Conservation (phyloP, 2,329 filamentous ascomycete species). For the Nothopassalora personata region DNA sequence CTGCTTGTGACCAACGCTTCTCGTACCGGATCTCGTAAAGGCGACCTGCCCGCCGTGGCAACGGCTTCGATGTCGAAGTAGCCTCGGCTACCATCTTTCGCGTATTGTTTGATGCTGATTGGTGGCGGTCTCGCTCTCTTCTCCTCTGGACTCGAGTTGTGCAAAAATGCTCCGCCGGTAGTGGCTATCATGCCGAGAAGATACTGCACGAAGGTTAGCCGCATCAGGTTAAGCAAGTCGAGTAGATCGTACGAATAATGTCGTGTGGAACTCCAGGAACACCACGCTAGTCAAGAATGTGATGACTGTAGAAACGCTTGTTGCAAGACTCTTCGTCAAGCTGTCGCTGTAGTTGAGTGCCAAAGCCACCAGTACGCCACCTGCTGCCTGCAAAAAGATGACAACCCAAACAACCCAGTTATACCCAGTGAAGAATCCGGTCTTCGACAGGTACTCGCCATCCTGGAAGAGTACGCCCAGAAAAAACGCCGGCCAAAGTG, state of each 20-base stretch:
- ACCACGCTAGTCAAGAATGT: slow-evolving; percentile 80
- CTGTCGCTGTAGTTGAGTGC: slow-evolving; percentile 81
- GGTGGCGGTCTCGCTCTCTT: slow-evolving; percentile 53
- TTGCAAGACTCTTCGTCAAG: slow-evolving; percentile 90
- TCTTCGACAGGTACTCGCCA: slow-evolving; percentile 71
- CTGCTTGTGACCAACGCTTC: slow-evolving; percentile 50
- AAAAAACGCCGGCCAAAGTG: slow-evolving; percentile 80
- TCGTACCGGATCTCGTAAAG: slow-evolving; percentile 37
- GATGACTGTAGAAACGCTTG: slow-evolving; percentile 83
- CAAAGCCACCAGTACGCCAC: slow-evolving; percentile 76
- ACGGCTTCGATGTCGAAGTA: slow-evolving; percentile 42
- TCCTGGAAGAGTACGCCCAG: slow-evolving; percentile 84
- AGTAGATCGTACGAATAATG: slow-evolving; percentile 57
- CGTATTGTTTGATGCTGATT: slow-evolving; percentile 66
- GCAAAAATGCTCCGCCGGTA: slow-evolving; percentile 76
- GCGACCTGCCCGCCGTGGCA: slow-evolving; percentile 43
- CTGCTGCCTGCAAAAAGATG: slow-evolving; percentile 73
- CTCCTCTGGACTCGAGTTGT: slow-evolving; percentile 61
- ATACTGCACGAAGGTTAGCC: slow-evolving; percentile 54
- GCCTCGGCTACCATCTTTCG: slow-evolving; percentile 53
- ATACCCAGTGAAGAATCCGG: slow-evolving; percentile 92
- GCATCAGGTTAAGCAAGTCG: not conserved
- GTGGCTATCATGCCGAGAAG: slow-evolving; percentile 74
- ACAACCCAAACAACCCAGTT: slow-evolving; percentile 87
- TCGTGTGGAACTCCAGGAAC: slow-evolving; percentile 76